These are phyloP conservation scores for Waltergamsia citrina DNA, from an alignment of 2,329 filamentous ascomycete genomes.

Conservation along the genomic window DNA sequence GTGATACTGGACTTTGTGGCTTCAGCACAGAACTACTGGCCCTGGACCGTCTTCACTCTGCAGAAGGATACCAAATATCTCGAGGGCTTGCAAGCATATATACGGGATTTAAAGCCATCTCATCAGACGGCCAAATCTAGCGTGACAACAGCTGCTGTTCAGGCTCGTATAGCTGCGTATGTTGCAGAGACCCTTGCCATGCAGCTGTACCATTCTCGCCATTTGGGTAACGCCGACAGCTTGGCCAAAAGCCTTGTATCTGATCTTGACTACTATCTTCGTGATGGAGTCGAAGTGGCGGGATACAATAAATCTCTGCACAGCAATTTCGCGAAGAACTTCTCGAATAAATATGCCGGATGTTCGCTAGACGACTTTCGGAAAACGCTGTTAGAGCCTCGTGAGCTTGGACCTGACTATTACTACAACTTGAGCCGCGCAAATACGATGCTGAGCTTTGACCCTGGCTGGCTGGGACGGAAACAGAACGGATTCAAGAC, in stretches of 20 bases:
- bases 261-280: slow-evolving; percentile 69
- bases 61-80: slow-evolving; percentile 68
- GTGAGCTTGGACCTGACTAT: slow-evolving; percentile 64
- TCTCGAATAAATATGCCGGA: slow-evolving; percentile 66
- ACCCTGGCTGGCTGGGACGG: slow-evolving; percentile 66
- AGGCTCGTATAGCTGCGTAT: slow-evolving; percentile 67
- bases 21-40: slow-evolving; percentile 87
- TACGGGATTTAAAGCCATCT: slow-evolving; percentile 47
- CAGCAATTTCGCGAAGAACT: slow-evolving; percentile 74
- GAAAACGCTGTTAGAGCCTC: slow-evolving; percentile 56
- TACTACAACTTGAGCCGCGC: slow-evolving; percentile 78
- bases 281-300: slow-evolving; percentile 68
- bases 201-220: slow-evolving; percentile 78
- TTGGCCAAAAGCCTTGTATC: slow-evolving; percentile 64
- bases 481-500: slow-evolving; percentile 64
- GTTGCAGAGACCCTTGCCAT: slow-evolving; percentile 84
- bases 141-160: slow-evolving; percentile 45
- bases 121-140: slow-evolving; percentile 43
- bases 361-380: slow-evolving; percentile 73
- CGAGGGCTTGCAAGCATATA: slow-evolving; percentile 59
- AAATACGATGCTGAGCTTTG: slow-evolving; percentile 64
- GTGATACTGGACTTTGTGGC: slow-evolving; percentile 81
- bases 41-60: slow-evolving; percentile 80
- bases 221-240: slow-evolving; percentile 55
- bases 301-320: slow-evolving; percentile 86